A percentile compares a stretch with the other conserved stretches of the same genome.
These are phyloP conservation scores for Magnolia sinica DNA, from an alignment of 164 flowering plant species.

Conservation along the genomic window DNA sequence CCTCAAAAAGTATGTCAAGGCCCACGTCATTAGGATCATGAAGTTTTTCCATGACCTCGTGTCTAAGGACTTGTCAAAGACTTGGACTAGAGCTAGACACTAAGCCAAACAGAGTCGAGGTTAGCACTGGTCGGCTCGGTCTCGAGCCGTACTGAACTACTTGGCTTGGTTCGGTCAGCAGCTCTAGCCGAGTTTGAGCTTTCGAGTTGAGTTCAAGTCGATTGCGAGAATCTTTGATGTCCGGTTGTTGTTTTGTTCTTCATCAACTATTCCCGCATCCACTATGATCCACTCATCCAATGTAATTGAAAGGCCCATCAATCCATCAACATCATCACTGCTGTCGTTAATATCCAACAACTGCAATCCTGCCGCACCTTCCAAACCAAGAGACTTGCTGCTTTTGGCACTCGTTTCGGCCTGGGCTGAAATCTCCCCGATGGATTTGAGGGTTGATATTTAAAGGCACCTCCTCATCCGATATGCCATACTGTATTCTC, in stretches of 20 bases:
- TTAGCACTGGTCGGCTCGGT: no score
- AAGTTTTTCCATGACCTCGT: no score
- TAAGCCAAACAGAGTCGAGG: no score
- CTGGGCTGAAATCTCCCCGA: constrained; percentile 64
- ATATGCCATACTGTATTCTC: constrained; percentile 88
- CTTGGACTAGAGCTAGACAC: no score
- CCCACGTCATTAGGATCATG: no score
- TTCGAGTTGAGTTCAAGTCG: no score
- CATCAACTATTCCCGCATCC: constrained; percentile 79
- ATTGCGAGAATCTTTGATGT: constrained; percentile 80
- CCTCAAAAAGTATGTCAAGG: no score
- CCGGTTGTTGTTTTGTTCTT: constrained; percentile 58
- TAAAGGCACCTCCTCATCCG: constrained; percentile 72
- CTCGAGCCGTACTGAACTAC: no score
- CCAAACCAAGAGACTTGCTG: constrained; percentile 63
- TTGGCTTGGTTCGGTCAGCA: no score
- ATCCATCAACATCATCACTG: constrained; percentile 63
- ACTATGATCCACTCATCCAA: constrained; percentile 93
- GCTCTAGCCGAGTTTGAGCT: no score
- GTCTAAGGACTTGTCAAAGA: no score
- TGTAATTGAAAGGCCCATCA: constrained; percentile 82
- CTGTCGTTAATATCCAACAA: constrained; percentile 62
- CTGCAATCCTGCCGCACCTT: constrained; percentile 77
- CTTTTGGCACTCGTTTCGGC: constrained; percentile 44
- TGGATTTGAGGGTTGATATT: constrained; percentile 55